A percentile compares a stretch with the other conserved stretches of the same genome.
Conservation (phyloP, 2,329 filamentous ascomycete species). For the Penicillium sp. region DNA sequence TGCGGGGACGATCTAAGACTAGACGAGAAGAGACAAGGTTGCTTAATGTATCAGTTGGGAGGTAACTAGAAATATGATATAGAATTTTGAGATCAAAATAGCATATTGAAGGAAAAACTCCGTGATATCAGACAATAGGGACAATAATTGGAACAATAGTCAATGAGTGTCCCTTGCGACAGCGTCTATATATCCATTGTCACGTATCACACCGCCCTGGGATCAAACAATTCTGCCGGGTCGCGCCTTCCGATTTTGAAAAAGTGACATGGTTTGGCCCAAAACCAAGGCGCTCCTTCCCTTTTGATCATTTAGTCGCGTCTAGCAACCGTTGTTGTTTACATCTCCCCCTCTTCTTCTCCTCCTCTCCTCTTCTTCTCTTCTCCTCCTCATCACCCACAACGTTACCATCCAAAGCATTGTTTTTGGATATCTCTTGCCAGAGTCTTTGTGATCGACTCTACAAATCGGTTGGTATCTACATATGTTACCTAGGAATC, state of each 20-base stretch:
- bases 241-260: constrained; percentile 8
- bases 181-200: neutral
- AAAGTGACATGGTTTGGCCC: constrained; percentile 4
- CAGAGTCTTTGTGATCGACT: constrained; percentile 1
- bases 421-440: neutral
- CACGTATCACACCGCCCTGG: neutral
- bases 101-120: neutral
- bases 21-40: neutral
- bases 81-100: neutral
- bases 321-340: constrained; percentile 5
- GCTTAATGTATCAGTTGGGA: neutral
- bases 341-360: neutral
- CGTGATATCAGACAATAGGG: neutral
- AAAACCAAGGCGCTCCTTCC: constrained; percentile 5
- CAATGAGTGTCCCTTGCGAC: neutral
- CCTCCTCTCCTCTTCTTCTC: neutral
- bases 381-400: neutral
- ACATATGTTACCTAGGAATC: neutral
- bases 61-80: neutral
- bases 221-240: constrained; percentile 2
- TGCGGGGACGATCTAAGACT: neutral
- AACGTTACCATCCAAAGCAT: neutral
- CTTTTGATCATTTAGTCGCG: neutral
- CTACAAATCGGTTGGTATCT: neutral
- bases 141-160: neutral